These are phyloP conservation scores for Hanseniaspora jakobsenii DNA, from an alignment of 805 yeast genomes.

Conservation along the genomic window DNA sequence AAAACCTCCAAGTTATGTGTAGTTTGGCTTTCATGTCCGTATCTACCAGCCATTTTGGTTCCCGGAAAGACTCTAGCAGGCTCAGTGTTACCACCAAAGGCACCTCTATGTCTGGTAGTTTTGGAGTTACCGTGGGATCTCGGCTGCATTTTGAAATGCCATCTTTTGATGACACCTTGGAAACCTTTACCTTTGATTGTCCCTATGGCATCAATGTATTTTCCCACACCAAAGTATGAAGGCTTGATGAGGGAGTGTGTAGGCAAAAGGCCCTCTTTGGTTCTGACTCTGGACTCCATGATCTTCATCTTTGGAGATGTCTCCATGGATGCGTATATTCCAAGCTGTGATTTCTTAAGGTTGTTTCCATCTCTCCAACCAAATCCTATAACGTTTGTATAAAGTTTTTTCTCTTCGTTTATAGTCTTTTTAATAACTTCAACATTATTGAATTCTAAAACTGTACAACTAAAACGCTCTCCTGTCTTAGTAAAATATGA, in stretches of 20 bases:
- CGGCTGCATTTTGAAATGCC: constrained; percentile 74
- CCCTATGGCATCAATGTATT: constrained; percentile 69
- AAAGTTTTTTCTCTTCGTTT: constrained; percentile 60
- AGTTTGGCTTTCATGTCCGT: constrained; percentile 72
- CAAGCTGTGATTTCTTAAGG: constrained; percentile 52
- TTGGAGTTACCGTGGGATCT: constrained; percentile 94
- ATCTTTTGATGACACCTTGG: constrained; percentile 96
- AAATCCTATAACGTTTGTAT: constrained; percentile 77
- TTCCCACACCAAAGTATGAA: constrained; percentile 73
- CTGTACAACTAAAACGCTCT: constrained; percentile 65
- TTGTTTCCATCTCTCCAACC: constrained; percentile 56
- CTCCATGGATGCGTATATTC: constrained; percentile 64
- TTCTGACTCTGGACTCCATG: constrained; percentile 69
- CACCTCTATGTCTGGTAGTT: constrained; percentile 93
- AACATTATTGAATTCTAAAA: constrained; percentile 73
- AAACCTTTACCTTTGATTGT: constrained; percentile 89
- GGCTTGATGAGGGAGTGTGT: constrained; percentile 71
- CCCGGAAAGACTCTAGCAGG: constrained; percentile 97
- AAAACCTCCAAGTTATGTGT: constrained; percentile 64
- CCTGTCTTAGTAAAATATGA: constrained; percentile 67
- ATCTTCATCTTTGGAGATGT: constrained; percentile 73
- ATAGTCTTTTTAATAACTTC: constrained; percentile 74
- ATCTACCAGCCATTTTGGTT: constrained; percentile 94
- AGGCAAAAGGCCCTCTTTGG: constrained; percentile 52
- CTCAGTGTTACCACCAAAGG: constrained; percentile 87